Base-by-base conservation (phyloP, 176 grass and related monocot species). In the Hsuehochloa calcarea region DNA sequence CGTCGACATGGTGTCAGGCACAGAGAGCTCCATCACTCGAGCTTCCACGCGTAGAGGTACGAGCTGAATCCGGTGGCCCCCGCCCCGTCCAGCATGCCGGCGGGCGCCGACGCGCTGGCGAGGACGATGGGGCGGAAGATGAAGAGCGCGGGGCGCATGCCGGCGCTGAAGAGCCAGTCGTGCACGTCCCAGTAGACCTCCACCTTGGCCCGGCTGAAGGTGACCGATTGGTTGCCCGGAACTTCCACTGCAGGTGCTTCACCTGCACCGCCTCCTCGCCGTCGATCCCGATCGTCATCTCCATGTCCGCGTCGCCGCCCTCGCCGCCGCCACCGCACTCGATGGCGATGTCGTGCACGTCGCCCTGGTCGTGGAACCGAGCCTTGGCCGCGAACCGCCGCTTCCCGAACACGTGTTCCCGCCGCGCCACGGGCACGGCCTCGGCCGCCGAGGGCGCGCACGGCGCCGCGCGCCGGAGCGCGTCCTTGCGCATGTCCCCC, bases 111-210 rank as follows among this genome's bases (percentile, higher is more conserved):
- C 3, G 85, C 39, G 64, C 78, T 82, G 71, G 92, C 83, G 1
- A 97, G 78, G 59, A 90, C 68, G 78, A 90, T 88, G 19, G 92
- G 95, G 0, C 91, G 75, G 81, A 97, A 97, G 75, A 97, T 90
- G 84, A 97, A 97, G 68, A 93, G 64, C 16, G 95, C 92, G 4
- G 89, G 92, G 9, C 92, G 75, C 19, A 80, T 80, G 4, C 95
- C 92, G 27, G 90, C 84, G 90, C 90, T 87, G 87, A 97, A 97
- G 65, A 97, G 81, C 95, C 95, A 97, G 84, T 90, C 92, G 52
- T 94, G 92, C 7, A 97, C 95, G 75, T 97, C 92, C 95, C 95
- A 97, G 61, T 93, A 97, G 6, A 94, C 90, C 82, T 97, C 94
- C 75, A 97, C 90, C 66, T 89, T 92, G 6, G 92, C 92, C 37